Base-by-base conservation (phyloP, 139 green algal species). In the Tetraselmis chui region DNA sequence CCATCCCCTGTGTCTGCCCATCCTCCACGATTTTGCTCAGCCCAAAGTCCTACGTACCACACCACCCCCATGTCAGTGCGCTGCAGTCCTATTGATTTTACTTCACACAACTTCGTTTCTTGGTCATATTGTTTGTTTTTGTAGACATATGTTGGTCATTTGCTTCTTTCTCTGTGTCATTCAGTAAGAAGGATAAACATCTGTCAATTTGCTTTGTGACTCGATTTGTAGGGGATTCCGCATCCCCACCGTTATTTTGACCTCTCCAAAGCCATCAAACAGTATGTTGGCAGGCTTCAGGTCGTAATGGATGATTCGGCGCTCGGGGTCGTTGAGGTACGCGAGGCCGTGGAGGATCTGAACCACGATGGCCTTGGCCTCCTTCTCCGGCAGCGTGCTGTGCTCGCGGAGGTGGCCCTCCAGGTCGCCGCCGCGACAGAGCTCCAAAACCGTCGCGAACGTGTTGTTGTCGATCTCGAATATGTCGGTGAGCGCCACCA, bases 221-320 rank as follows among this genome's bases (percentile, higher is more conserved):
- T 67, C 45, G 45, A 67, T 5, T 18, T 18, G 45, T 18, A 67
- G 45, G 45, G 45, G 11, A 67, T 5, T 67, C 11, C 11, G 45
- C 45, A 67, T 18, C 27, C 82, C 27, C 67, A 88, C 87, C 1
- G 95, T 97, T 80, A 99, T 94, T 85, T 98, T 98, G 87, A 91
- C 92, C 77, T 90, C 84, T 0, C 96, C 96, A 30, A 90, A 76
- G 18, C 29, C 76, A 86, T 97, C 92, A 85, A 99, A 98, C 83
- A 99, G 87, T 29, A 98, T 96, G 91, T 99, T 99, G 79, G 93
- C 96, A 0, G 95, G 95, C 84, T 98, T 98, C 29, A 98, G 90
- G 85, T 97, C 93, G 76, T 98, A 98, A 89, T 98, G 95, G 81
- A 98, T 98, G 80, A 99, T 88, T 22, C 89, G 82, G 28, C 80